Base-by-base conservation (phyloP, 176 grass and related monocot species). In the Neostapfia colusana region DNA sequence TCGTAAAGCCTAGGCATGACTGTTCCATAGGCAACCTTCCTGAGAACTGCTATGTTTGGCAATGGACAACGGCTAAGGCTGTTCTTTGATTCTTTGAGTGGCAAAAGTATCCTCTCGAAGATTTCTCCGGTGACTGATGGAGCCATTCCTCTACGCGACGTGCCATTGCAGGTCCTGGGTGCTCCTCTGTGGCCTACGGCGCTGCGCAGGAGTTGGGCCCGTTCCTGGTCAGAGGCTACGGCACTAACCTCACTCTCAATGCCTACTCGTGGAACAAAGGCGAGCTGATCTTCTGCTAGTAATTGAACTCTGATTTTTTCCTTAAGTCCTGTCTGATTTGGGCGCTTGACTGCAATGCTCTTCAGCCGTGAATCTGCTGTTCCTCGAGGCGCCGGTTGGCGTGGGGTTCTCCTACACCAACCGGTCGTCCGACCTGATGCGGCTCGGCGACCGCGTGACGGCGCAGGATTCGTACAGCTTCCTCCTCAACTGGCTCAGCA, bases 371-470 rank as follows among this genome's bases (percentile, higher is more conserved):
- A 97, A 97, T 60, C 79, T 97, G 67, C 72, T 97, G 82, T 97
- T 97, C 88, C 82, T 97, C 2, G 94, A 97, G 55, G 38, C 94
- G 25, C 94, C 94, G 45, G 89, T 97, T 1, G 91, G 94, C 54
- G 94, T 97, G 55, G 94, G 94, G 12, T 97, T 93, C 87, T 97
- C 94, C 60, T 97, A 97, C 82, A 91, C 86, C 35, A 97, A 97
- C 62, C 37, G 59, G 79, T 83, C 95, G 23, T 67, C 74, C 37
- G 91, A 97, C 69, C 86, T 97, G 76, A 35, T 31, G 20, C 79
- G 80, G 40, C 91, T 97, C 0, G 95, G 91, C 41, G 95, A 97
- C 72, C 82, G 81, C 12, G 82, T 86, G 37, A 97, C 95, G 57
- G 95, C 91, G 43, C 43, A 77, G 31, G 91, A 93, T 73, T 93